A percentile compares a stretch with the other conserved stretches of the same genome.
Conservation (phyloP, 805 yeast species). For the Sugiyamaella floridensis region DNA sequence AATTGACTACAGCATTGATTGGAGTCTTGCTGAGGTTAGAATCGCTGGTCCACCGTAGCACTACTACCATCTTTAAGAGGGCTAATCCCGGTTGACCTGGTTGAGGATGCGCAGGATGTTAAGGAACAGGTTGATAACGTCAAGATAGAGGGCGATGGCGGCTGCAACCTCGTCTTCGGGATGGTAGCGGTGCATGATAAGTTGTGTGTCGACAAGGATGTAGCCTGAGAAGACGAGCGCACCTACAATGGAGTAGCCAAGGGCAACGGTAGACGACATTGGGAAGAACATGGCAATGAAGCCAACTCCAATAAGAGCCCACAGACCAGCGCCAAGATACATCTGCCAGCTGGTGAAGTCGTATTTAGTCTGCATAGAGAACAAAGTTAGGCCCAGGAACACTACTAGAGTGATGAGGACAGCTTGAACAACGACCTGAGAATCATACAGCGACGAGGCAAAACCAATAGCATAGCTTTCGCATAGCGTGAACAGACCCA, state of each 20-base stretch:
- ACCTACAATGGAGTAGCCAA: slow-evolving; percentile 64
- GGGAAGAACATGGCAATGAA: slow-evolving; percentile 64
- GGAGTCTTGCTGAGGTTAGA: too few relatives aligned
- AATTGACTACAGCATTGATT: too few relatives aligned
- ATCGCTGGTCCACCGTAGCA: too few relatives aligned
- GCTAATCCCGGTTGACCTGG: slow-evolving; percentile 13
- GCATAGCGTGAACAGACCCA: slow-evolving; percentile 61
- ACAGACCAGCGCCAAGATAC: slow-evolving; percentile 47
- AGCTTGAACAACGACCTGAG: slow-evolving; percentile 63
- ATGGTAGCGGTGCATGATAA: slow-evolving; percentile 63
- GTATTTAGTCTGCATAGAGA: slow-evolving; percentile 72
- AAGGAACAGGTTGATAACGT: slow-evolving; percentile 72
- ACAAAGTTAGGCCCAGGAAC: slow-evolving; percentile 67
- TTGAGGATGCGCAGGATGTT: slow-evolving; percentile 61
- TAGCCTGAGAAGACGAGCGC: slow-evolving; percentile 68
- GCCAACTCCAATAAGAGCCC: slow-evolving; percentile 67
- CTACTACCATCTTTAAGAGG: too few relatives aligned
- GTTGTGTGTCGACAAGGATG: slow-evolving; percentile 74
- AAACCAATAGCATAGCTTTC: slow-evolving; percentile 72
- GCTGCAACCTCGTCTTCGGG: slow-evolving; percentile 85
- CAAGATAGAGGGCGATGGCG: slow-evolving; percentile 71
- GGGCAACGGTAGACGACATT: slow-evolving; percentile 48
- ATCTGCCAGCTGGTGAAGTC: slow-evolving; percentile 68
- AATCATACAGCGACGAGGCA: slow-evolving; percentile 54
- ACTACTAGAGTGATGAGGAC: slow-evolving; percentile 59